Percentiles rank a stretch among this genome's conserved stretches.
phyloP scores from a whole-genome alignment of 202 grass and related monocot species.

The Schoenoplectus tabernaemontani region DNA sequence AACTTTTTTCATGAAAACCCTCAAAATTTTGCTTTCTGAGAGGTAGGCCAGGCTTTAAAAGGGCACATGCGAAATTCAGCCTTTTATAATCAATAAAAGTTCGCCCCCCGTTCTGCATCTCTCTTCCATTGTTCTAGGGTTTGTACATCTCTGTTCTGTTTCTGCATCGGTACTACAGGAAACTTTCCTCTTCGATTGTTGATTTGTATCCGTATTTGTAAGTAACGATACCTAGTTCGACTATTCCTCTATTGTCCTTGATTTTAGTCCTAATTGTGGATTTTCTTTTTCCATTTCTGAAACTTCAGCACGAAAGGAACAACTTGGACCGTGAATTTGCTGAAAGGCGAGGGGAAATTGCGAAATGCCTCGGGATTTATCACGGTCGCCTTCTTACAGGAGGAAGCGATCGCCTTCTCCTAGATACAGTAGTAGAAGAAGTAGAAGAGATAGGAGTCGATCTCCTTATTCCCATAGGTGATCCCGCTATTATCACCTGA shows the following conservation, averaged over 20 bases:
- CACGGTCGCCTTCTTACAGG: conserved; percentile 23
- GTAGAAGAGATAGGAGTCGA: conserved; percentile 23
- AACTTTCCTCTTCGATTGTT: not conserved
- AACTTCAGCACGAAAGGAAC: not conserved
- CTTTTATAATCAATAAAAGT: not conserved
- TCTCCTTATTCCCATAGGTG: conserved; percentile 28
- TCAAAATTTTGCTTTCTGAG: too few species aligned
- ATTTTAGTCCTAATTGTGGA: not conserved
- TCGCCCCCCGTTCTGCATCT: not conserved
- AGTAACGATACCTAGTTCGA: not conserved
- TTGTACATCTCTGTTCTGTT: not conserved
- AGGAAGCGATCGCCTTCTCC: conserved; percentile 24
- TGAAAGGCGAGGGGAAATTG: conserved; percentile 4
- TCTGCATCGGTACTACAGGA: not conserved
- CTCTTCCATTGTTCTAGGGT: conserved; percentile 8
- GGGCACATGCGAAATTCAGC: not conserved
- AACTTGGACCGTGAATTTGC: not conserved
- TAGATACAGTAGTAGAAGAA: conserved; percentile 24
- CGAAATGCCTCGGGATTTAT: conserved; percentile 20
- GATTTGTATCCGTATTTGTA: not conserved
- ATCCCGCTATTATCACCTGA: conserved; percentile 13
- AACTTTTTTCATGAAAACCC: too few species aligned
- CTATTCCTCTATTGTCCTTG: not conserved
- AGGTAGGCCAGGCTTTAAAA: not conserved
- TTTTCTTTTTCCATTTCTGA: not conserved